These are phyloP conservation scores for Sextonia rubra DNA, from an alignment of 164 flowering plant species.

Conservation along the genomic window DNA sequence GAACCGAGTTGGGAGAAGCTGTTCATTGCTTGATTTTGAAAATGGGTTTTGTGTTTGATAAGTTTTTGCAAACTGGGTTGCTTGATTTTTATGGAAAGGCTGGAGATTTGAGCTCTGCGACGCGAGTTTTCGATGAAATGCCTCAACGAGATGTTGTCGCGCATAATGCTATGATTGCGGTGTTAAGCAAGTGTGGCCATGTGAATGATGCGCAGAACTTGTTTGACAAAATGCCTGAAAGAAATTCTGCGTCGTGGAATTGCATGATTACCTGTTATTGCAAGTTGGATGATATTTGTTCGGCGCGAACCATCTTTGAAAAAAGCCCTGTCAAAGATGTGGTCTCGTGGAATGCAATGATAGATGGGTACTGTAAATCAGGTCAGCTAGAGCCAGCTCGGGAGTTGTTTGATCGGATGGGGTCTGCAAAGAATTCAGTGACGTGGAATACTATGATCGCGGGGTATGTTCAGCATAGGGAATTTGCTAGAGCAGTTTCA, in stretches of 20 bases:
- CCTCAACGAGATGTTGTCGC: constrained; percentile 36
- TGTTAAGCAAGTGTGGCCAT: constrained; percentile 21
- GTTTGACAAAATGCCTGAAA: constrained; percentile 35
- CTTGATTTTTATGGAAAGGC: constrained; percentile 38
- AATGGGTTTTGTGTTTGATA: constrained; percentile 30
- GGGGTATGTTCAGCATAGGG: constrained; percentile 20
- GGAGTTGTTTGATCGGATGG: constrained; percentile 33
- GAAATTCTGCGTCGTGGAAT: constrained; percentile 33
- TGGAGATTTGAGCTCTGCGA: constrained; percentile 31
- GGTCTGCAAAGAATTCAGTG: constrained; percentile 25
- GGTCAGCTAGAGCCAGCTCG: constrained; percentile 19
- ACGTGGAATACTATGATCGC: constrained; percentile 41
- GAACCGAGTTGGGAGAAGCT: constrained; percentile 21
- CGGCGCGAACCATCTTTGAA: constrained; percentile 30
- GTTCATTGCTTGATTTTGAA: constrained; percentile 31
- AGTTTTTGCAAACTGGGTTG: constrained; percentile 38
- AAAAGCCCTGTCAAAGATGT: constrained; percentile 31
- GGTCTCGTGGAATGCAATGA: constrained; percentile 41
- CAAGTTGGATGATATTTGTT: constrained; percentile 24
- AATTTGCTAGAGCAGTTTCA: constrained; percentile 23
- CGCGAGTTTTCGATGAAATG: constrained; percentile 35
- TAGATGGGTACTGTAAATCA: constrained; percentile 35
- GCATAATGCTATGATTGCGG: constrained; percentile 35
- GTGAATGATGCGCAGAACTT: constrained; percentile 21
- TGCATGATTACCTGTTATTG: constrained; percentile 35